Percentiles rank a stretch among this genome's conserved stretches.
phyloP scores from a whole-genome alignment of 805 yeast genomes.

The Candida tibetensis region DNA sequence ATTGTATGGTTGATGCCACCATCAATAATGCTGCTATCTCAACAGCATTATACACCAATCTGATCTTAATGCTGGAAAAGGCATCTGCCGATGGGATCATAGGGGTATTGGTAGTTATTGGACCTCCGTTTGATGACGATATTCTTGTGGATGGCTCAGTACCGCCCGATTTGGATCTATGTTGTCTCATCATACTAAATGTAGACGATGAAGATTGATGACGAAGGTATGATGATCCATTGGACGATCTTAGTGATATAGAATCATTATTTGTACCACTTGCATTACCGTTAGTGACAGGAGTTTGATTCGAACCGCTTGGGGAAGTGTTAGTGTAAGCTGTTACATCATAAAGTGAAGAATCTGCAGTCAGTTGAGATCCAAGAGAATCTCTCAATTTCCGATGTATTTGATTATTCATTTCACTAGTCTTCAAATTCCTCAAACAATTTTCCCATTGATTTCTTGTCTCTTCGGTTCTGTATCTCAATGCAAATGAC shows the following conservation, averaged over 20 bases:
- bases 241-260: constrained; percentile 22
- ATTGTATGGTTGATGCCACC: constrained; percentile 29
- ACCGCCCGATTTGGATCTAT: constrained; percentile 17
- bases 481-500: constrained; percentile 74
- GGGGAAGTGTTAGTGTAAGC: constrained; percentile 12
- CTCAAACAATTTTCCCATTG: constrained; percentile 79
- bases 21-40: constrained; percentile 27
- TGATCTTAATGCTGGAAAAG: constrained; percentile 17
- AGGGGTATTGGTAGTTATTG: constrained; percentile 5
- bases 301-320: constrained; percentile 1
- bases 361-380: constrained; percentile 22
- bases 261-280: neutral
- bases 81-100: constrained; percentile 6
- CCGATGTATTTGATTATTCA: constrained; percentile 37
- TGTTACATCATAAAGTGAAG: constrained; percentile 22
- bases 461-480: constrained; percentile 75
- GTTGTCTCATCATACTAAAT: constrained; percentile 42
- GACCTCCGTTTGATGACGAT: constrained; percentile 8
- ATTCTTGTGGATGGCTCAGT: constrained; percentile 5
- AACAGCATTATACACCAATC: constrained; percentile 30
- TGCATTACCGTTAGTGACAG: neutral
- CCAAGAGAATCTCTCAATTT: constrained; percentile 35
- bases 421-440: constrained; percentile 41
- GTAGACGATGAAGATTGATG: constrained; percentile 44
- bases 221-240: constrained; percentile 31